Conservation (phyloP, 192 early-diverging fungal species). For the Podila minutissima region DNA sequence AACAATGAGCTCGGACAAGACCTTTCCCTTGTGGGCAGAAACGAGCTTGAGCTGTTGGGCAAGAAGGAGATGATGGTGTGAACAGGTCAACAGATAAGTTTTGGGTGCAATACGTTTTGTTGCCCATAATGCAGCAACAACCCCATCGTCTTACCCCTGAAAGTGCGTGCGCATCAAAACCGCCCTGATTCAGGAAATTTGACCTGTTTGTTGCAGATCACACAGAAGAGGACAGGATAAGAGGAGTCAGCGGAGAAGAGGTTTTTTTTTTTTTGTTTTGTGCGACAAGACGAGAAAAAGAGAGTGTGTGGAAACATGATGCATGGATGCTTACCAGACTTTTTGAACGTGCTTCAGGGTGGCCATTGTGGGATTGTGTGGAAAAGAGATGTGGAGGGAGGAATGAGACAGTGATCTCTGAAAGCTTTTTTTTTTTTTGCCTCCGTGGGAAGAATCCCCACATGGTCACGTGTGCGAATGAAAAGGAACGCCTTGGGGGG, state of each 20-base stretch:
- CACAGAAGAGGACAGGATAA: background rate
- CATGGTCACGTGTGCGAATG: background rate
- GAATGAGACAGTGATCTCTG: slow-evolving; percentile 3
- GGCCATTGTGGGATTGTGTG: slow-evolving; percentile 13
- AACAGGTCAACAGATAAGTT: too few relatives aligned
- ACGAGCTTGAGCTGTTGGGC: slow-evolving; percentile 50
- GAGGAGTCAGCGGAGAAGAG: background rate
- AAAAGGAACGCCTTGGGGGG: too few relatives aligned
- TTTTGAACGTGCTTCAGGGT: slow-evolving; percentile 33
- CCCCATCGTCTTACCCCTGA: slow-evolving; percentile 16
- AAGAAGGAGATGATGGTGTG: background rate
- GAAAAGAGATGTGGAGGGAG: background rate
- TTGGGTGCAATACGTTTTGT: too few relatives aligned
- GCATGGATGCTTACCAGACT: slow-evolving; percentile 17
- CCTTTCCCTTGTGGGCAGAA: slow-evolving; percentile 39
- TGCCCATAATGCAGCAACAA: background rate
- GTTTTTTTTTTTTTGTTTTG: too few relatives aligned
- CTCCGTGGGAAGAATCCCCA: background rate
- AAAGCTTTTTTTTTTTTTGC: background rate
- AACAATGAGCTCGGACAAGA: slow-evolving; percentile 54
- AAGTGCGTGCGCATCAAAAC: slow-evolving; percentile 43
- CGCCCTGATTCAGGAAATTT: slow-evolving; percentile 28
- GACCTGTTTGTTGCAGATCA: slow-evolving; percentile 13
- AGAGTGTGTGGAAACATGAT: background rate
- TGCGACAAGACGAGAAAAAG: too few relatives aligned